Evolutionary conservation across 345 rosid genomes (phyloP).

Genomic region (Streptanthus diversifolius): DNA sequence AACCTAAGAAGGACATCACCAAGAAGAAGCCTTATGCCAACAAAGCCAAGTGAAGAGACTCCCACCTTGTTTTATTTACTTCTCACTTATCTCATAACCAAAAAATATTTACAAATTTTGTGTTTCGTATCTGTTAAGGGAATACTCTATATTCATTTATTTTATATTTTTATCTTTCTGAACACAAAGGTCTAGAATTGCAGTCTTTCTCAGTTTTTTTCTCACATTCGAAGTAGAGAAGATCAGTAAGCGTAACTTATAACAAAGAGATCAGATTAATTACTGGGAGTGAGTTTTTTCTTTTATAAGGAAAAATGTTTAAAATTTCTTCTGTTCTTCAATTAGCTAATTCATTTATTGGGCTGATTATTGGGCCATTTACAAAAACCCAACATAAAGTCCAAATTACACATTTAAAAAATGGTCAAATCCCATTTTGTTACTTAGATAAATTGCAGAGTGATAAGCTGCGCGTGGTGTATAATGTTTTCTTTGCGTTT

Average conservation of each 20-base stretch:
- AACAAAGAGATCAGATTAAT: background rate
- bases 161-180: background rate
- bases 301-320: too few relatives aligned
- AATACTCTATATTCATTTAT: background rate
- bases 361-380: too few relatives aligned
- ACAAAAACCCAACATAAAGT: too few relatives aligned
- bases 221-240: background rate
- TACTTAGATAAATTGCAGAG: too few relatives aligned
- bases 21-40: slow-evolving; percentile 25
- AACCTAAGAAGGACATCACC: slow-evolving; percentile 31
- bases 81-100: background rate
- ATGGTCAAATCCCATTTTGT: too few relatives aligned
- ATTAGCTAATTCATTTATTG: too few relatives aligned
- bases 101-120: background rate
- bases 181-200: too few relatives aligned
- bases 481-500: too few relatives aligned
- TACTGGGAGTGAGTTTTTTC: too few relatives aligned
- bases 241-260: background rate
- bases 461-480: too few relatives aligned
- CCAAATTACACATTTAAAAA: too few relatives aligned
- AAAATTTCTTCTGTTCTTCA: too few relatives aligned
- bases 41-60: slow-evolving; percentile 25
- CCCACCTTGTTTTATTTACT: background rate
- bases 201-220: background rate
- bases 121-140: background rate